These are phyloP conservation scores for Magnaporthales sp. DNA, from an alignment of 2,329 filamentous ascomycete genomes.

Conservation along the genomic window DNA sequence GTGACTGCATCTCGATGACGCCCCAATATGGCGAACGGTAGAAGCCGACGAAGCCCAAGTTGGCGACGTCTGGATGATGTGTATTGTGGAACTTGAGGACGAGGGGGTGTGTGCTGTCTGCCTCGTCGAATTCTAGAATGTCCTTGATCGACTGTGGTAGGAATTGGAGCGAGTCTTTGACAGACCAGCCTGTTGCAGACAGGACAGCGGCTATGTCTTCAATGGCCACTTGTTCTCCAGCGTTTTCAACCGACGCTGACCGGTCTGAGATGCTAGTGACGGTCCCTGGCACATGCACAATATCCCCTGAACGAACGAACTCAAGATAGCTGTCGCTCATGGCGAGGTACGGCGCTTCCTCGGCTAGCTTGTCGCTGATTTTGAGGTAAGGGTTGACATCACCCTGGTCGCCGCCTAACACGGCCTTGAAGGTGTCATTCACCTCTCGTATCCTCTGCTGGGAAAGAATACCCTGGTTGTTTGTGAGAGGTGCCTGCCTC, in stretches of 20 bases:
- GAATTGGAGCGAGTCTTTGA: conserved; percentile 54
- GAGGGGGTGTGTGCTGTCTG: conserved; percentile 48
- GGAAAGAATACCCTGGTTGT: conserved; percentile 56
- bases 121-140: conserved; percentile 47
- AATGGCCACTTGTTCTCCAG: conserved; percentile 25
- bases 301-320: conserved; percentile 59
- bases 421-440: conserved; percentile 40
- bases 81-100: conserved; percentile 61
- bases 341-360: conserved; percentile 55
- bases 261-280: conserved; percentile 26
- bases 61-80: conserved; percentile 49
- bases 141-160: conserved; percentile 48
- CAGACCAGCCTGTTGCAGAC: conserved; percentile 67
- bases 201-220: conserved; percentile 57
- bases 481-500: conserved; percentile 48
- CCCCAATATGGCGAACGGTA: conserved; percentile 83
- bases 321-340: conserved; percentile 66
- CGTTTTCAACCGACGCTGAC: conserved; percentile 10
- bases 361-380: conserved; percentile 19
- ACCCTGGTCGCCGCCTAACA: conserved; percentile 43
- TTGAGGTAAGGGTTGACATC: conserved; percentile 32
- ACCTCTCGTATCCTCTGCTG: conserved; percentile 44
- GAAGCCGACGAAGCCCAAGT: conserved; percentile 72
- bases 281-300: conserved; percentile 42
- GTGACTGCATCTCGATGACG: conserved; percentile 79